Conservation (phyloP, 2,329 filamentous ascomycete species). For the Colletotrichum higginsianum region DNA sequence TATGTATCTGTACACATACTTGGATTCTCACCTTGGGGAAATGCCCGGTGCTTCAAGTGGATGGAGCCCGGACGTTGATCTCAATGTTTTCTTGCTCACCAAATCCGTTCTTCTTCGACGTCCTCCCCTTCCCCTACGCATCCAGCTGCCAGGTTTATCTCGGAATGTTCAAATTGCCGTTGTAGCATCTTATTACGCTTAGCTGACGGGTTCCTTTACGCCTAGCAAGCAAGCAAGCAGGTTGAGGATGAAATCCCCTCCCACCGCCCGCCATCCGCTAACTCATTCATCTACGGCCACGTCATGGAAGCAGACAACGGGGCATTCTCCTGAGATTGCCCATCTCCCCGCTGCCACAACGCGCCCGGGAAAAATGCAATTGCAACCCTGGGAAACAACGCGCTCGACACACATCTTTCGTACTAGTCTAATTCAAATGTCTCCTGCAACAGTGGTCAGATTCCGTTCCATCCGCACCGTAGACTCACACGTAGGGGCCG, state of each 20-base stretch:
- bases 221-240: neutral
- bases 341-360: constrained; percentile 33
- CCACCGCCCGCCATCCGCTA: no score
- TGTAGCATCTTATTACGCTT: no score
- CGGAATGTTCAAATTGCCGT: no score
- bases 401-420: neutral
- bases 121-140: neutral
- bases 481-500: neutral
- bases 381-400: constrained; percentile 33
- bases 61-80: constrained; percentile 31
- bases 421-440: constrained; percentile 2
- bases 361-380: constrained; percentile 10
- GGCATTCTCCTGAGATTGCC: constrained; percentile 30
- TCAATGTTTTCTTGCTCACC: constrained; percentile 15
- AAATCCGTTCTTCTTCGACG: no score
- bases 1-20: no score
- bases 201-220: neutral
- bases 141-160: neutral
- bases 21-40: no score
- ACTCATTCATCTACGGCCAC: constrained; percentile 5
- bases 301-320: constrained; percentile 30
- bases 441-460: constrained; percentile 36
- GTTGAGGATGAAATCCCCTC: no score
- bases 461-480: neutral
- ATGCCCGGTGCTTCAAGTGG: neutral